Conservation (phyloP, 2,329 filamentous ascomycete species). For the Sphaerostilbella broomeana region DNA sequence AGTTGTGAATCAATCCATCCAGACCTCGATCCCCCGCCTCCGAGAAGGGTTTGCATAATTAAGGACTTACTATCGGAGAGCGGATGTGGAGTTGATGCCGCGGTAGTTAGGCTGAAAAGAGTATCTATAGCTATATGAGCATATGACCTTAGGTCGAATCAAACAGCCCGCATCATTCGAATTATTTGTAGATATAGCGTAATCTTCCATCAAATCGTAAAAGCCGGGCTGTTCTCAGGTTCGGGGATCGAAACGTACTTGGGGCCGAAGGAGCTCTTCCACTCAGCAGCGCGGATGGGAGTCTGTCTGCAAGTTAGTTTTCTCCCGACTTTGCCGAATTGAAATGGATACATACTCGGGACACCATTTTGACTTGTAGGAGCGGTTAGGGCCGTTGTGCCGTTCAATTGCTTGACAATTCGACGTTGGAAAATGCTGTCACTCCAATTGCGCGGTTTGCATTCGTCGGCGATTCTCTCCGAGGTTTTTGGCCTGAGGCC, state of each 20-base stretch:
- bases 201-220: too few species aligned
- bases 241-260: slow-evolving; percentile 50
- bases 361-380: slow-evolving; percentile 33
- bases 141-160: too few species aligned
- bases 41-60: too few species aligned
- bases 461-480: slow-evolving; percentile 30
- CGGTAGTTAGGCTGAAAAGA: slow-evolving; percentile 49
- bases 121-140: too few species aligned
- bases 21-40: too few species aligned
- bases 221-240: too few species aligned
- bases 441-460: slow-evolving; percentile 28
- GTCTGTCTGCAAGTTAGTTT: slow-evolving; percentile 35
- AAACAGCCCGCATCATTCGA: too few species aligned
- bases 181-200: too few species aligned
- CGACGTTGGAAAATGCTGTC: slow-evolving; percentile 22
- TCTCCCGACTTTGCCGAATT: background rate
- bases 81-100: slow-evolving; percentile 38
- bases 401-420: slow-evolving; percentile 32
- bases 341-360: slow-evolving; percentile 27
- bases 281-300: slow-evolving; percentile 40
- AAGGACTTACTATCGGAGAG: slow-evolving; percentile 46
- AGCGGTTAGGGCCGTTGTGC: slow-evolving; percentile 25
- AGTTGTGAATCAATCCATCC: too few species aligned
- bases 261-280: slow-evolving; percentile 59
- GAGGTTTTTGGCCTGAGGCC: slow-evolving; percentile 28